Base-by-base conservation (phyloP, 805 yeast species). In the Zygosaccharomyces kombuchaensis region DNA sequence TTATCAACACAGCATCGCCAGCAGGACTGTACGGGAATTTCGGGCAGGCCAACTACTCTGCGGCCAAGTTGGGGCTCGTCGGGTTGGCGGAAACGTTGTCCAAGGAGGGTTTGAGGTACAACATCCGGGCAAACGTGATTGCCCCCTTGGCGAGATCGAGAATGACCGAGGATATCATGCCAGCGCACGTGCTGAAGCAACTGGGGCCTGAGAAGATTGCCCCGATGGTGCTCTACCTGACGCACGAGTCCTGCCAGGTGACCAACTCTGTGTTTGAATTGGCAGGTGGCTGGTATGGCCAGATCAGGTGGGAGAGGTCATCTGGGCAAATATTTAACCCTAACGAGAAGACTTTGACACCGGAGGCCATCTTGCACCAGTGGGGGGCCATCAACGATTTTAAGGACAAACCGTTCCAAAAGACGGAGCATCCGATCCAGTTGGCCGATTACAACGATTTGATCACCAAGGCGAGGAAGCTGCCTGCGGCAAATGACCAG, bases 21-120 rank as follows among this genome's bases (percentile, higher is more conserved):
- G 98, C 98, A 29, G 99, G 99, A 17, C 75, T 91, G 54, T 91
- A 84, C 65, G 99, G 99, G 51, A 89, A 89, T 70, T 91, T 90
- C 69, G 99, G 99, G 40, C 99, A 91, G 71, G 80, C 96, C 34
- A 91, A 91, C 71, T 91, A 91, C 70, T 82, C 96, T 1, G 90
- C 96, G 23, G 97, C 96, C 17, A 91, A 91, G 68, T 72, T 86
- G 51, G 98, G 87, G 13, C 72, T 89, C 43, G 86, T 91, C 46
- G 98, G 97, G 9, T 80, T 91, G 57, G 84, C 95, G 38, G 96
- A 91, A 68, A 89, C 97, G 7, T 77, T 90, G 61, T 96, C 97
- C 21, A 90, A 88, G 70, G 99, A 91, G 70, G 99, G 99, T 55
- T 77, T 66, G 43, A 87, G 77, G 63, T 80, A 85, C 71, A 88